Base-by-base conservation (phyloP, 2,329 filamentous ascomycete genomes). In the Cadophora gregata region DNA sequence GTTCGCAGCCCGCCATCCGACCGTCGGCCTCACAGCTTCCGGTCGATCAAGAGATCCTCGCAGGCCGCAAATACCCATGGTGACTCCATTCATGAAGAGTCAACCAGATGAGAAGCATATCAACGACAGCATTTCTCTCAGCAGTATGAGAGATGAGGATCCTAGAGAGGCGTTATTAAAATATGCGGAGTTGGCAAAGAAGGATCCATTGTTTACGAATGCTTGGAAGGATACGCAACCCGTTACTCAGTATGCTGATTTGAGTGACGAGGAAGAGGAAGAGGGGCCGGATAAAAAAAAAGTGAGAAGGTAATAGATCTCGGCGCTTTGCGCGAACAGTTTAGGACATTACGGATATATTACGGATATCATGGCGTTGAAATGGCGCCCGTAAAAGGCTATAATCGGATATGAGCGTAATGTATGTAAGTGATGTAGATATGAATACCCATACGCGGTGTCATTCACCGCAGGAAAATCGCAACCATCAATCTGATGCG, bases 131-230 rank as follows among this genome's bases (percentile, higher is more conserved):
- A 97, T 98, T 62, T 93, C 94, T 31, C 85, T 98, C 14, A 95
- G 93, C 69, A 90, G 88, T 69, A 97, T 99, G 93, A 85, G 97
- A 58, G 94, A 99, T 79, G 96, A 99, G 78, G 96, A 99, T 81
- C 96, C 96, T 0, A 85, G 96, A 70, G 96, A 97, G 79, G 96
- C 96, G 55, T 81, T 99, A 75, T 81, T 99, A 67, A 97, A 96
- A 81, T 99, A 98, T 82, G 95, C 93, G 45, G 93, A 97, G 64
- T 90, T 96, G 77, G 93, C 94, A 14, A 89, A 97, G 79, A 95
- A 93, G 77, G 94, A 98, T 77, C 95, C 94, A 0, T 85, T 97
- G 74, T 99, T 98, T 76, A 99, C 96, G 33, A 93, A 92, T 72
- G 96, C 94, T 19, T 99, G 93, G 92, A 91, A 91, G 76, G 86